Evolutionary conservation across 2,329 filamentous ascomycete species (phyloP), one percentile per base, ranked within the genome.

Genomic region (Xylaria sp.): DNA sequence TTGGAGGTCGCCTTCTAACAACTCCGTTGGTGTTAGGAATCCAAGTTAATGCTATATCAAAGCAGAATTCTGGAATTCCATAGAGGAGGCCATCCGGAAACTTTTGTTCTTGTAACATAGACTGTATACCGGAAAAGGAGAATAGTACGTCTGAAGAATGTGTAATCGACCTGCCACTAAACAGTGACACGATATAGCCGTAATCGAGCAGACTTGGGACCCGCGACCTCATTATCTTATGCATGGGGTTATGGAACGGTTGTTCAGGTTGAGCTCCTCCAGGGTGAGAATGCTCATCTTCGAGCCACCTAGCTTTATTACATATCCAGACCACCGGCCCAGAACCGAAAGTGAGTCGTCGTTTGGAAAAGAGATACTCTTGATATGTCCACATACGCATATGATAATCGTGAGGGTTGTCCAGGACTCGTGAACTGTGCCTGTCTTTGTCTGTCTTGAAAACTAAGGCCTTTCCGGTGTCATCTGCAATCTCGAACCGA

Each of bases 331-430:
- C 13, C 17, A 48, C 51, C 10, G 49, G 49, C 17, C 60, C 60
- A 33, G 23, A 10, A 7, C 49, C 38, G n/a, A 63, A 56, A 36
- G 56, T 17, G 2, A 63, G 60, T 17, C 40, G 49, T 17, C 60
- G 49, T 48, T 46, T 40, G 3, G 59, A 62, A 17, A 62, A 54
- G 6, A 62, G 15, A 26, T 62, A 54, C 23, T 62, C 59, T n/a
- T 62, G 59, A 23, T 51, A 62, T 23, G 59, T 62, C 59, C 59
- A 62, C 46, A 53, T 54, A 26, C 48, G 59, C 46, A 28, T 62
- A 23, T 62, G 59, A 33, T 62, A 62, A 54, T 53, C 23, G 15
- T 44, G 31, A 17, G 33, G 33, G 17, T 15, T 28, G 0, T 23
- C 4, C 7, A 23, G 5, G 20, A 38, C 53, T 7, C 49, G 49